Base-by-base conservation (phyloP, 2,329 filamentous ascomycete species). In the Nemania sp. region DNA sequence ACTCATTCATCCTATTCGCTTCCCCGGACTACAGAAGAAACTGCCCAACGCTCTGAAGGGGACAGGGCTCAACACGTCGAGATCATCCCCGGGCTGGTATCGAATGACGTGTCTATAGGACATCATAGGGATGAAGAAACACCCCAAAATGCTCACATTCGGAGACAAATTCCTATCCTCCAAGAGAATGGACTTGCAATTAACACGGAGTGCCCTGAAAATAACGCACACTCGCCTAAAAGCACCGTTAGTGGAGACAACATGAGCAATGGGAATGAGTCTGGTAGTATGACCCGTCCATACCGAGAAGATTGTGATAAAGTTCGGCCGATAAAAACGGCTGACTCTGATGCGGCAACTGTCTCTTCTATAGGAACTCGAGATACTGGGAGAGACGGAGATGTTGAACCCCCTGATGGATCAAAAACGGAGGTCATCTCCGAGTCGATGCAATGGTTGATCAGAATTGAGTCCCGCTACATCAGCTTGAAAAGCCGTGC, bases 1-100 rank as follows among this genome's bases (percentile, higher is more conserved):
- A 49, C 46, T 34, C 12, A 22, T n/a, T 49, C 37, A 6, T 37
- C 20, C 9, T 37, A 36, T 42, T 28, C 17, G n/a, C 37, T n/a
- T 7, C 46, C 46, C 5, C 14, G n/a, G n/a, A n/a, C 26, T 1
- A 36, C 8, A 24, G 36, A 40, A 39, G 40, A 7, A 34, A 33
- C 26, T 5, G 5, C 12, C 36, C 17, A 5, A 19, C 36, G 6
- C 3, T 23, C 20, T 23, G 12, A 31, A 3, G 19, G 7, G 14
- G 43, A 26, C 26, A 37, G 28, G 14, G 26, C 5, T 19, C 20
- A 19, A 42, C 12, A 36, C 6, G 28, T 12, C 37, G 5, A 42
- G 28, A 19, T 31, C 12, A 3, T 14, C 20, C 46, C 28, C 9
- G 4, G 14, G 20, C 28, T n/a, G 2, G 8, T 20, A 12, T 24